phyloP scores from a whole-genome alignment of 148 eudicot species.

The Spergularia bocconei region DNA sequence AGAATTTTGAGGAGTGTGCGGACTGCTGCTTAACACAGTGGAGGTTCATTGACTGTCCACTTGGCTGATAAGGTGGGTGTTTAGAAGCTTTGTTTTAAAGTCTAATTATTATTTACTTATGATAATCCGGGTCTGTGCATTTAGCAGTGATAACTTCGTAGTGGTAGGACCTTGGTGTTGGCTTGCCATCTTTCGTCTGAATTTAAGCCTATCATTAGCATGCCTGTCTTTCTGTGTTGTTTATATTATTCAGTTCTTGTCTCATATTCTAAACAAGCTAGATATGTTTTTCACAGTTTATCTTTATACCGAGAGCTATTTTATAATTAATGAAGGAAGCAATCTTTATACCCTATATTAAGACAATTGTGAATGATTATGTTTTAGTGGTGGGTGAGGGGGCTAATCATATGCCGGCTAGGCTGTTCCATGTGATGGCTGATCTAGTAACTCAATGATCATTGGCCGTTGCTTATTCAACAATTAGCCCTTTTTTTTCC shows the following conservation, averaged over 20 bases:
- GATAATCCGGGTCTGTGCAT: background rate
- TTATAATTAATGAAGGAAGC: background rate
- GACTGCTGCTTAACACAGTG: conserved; percentile 30
- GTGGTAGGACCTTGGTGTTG: background rate
- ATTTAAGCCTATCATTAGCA: background rate
- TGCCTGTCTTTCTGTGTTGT: background rate
- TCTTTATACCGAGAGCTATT: background rate
- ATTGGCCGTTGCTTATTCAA: background rate
- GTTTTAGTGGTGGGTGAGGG: conserved; percentile 17
- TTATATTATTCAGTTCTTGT: background rate
- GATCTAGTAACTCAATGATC: background rate
- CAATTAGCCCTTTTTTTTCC: background rate
- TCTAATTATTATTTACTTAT: background rate
- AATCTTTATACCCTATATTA: background rate
- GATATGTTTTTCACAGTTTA: background rate
- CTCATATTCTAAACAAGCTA: background rate
- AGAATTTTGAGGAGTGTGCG: conserved; percentile 25
- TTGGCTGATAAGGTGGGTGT: conserved; percentile 15
- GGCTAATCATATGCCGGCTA: conserved; percentile 6
- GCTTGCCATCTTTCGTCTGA: background rate
- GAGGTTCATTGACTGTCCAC: conserved; percentile 11
- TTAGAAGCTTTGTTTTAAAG: background rate
- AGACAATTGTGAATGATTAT: conserved; percentile 1
- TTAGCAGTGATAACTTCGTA: background rate
- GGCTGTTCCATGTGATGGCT: conserved; percentile 18